Base-by-base conservation (phyloP, 2,329 filamentous ascomycete genomes). In the Rutstroemia sp. region DNA sequence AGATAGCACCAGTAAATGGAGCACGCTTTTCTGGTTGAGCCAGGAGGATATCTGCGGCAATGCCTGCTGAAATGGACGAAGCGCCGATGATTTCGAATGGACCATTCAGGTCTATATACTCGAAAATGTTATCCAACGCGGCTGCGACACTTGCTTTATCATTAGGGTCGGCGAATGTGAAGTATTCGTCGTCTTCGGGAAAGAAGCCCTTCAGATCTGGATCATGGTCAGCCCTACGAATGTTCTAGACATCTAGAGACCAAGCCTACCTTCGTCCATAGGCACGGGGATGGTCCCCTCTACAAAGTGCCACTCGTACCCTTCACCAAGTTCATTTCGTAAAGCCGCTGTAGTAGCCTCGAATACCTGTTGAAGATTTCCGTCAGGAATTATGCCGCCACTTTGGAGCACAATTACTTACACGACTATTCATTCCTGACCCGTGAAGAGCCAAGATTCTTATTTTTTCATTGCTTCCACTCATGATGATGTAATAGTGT, bases 21-120 rank as follows among this genome's bases (percentile, higher is more conserved):
- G 46, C 14, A 34, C 46, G 79, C 14, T 45, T 25, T n/a, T 38
- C 14, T n/a, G 23, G 18, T 10, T 23, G 30, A 4, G 25, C 10
- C 2, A 61, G 19, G 5, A 46, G 47, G 5, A 46, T 57, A 46
- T 21, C 44, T 6, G 51, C 23, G 8, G 46, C 30, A 37, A 23
- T 23, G 2, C 46, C 46, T 27, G 23, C 46, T 30, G 46, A 49
- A 16, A 34, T 10, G 16, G 49, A 52, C 23, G 52, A 57, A 27
- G 46, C 46, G 14, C 21, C 16, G 19, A 49, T 34, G 25, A 30
- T 37, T n/a, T 49, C 46, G 46, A 49, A 49, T 18, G 46, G 46
- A 34, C 46, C 46, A 16, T 49, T 18, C 10, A 18, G 4, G 25
- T 30, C 25, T 10, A 49, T 49, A 14, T 30, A 34, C 14, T 49